Evolutionary conservation across 495 filamentous ascomycete species (phyloP), one percentile per base, ranked within the genome.

Genomic region (Glarea lozoyensis): DNA sequence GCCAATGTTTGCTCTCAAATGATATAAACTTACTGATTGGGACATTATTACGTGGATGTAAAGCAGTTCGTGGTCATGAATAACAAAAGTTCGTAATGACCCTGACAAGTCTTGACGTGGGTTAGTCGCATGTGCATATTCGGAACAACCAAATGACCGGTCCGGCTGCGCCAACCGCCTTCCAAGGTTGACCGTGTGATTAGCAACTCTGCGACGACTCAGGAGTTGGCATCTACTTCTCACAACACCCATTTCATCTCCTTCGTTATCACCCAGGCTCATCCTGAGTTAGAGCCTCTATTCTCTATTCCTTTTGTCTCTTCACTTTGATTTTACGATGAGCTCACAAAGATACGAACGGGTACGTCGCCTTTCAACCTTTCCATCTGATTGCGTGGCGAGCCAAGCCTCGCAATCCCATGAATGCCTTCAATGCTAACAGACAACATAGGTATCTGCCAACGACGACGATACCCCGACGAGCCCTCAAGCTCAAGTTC

Each of bases 271-370:
- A 29, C 25, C n/a, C 42, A 43, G 51, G 44, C 48, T 49, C 51
- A 35, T 48, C 49, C 34, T 41, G 20, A 46, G 38, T 53, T 40
- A 41, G 30, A 22, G 27, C 43, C 50, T 52, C 55, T 47, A 29
- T 45, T 37, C 45, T 34, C 47, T 7, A 34, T 24, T 37, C 45
- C 38, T 38, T 53, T 52, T 54, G 47, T 56, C 48, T 44, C 17
- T 45, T 46, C 47, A 46, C 23, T 46, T 45, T 54, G 45, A 29
- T 40, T 40, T 42, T 40, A 42, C 23, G 61, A 86, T 78, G 71
- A 87, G 81, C 72, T 71, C 83, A 58, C 84, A 86, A 68, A 79
- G 84, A 45, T 95, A 95, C 65, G 82, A 89, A 64, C 71, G 85
- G 72, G 87, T 92, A 75, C 44, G 80, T 67, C 18, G 48, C 40